phyloP scores from a whole-genome alignment of 1,139 yeast genomes.

The Lodderomyces beijingensis region DNA sequence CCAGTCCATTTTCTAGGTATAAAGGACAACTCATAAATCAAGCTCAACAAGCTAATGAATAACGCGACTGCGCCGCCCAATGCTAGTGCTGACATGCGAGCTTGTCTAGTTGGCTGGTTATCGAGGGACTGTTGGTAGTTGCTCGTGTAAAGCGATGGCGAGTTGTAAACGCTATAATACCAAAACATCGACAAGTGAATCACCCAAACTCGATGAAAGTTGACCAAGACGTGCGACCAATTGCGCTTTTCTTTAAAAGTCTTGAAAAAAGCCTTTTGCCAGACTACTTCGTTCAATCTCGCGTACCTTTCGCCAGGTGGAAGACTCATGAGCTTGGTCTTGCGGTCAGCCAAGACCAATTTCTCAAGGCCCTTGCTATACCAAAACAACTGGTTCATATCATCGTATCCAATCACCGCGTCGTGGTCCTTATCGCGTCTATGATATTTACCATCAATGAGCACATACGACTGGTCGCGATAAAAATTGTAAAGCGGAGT shows the following conservation, averaged over 20 bases:
- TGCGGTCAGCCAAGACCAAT: conserved; percentile 33
- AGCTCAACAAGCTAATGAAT: conserved; percentile 38
- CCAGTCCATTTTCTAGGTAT: conserved; percentile 58
- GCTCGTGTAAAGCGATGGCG: conserved; percentile 52
- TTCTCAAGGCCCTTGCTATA: conserved; percentile 45
- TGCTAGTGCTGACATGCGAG: conserved; percentile 44
- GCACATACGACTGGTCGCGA: conserved; percentile 49
- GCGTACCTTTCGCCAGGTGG: conserved; percentile 45
- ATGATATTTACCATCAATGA: conserved; percentile 32
- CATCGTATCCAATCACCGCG: conserved; percentile 56
- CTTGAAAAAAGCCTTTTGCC: conserved; percentile 51
- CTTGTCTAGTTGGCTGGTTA: conserved; percentile 47
- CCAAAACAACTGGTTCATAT: conserved; percentile 64
- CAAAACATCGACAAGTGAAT: conserved; percentile 57
- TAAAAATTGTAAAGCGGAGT: conserved; percentile 70
- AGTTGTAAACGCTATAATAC: conserved; percentile 53
- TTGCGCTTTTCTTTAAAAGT: conserved; percentile 55
- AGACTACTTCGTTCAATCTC: conserved; percentile 37
- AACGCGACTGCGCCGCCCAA: conserved; percentile 49
- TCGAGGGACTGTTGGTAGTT: conserved; percentile 40
- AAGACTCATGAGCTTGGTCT: conserved; percentile 35
- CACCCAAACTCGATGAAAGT: conserved; percentile 61
- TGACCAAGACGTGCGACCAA: conserved; percentile 55
- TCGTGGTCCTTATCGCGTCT: conserved; percentile 51
- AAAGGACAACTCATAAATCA: conserved; percentile 41